Base-by-base conservation (phyloP, 805 yeast genomes). In the Candida vaughaniae region DNA sequence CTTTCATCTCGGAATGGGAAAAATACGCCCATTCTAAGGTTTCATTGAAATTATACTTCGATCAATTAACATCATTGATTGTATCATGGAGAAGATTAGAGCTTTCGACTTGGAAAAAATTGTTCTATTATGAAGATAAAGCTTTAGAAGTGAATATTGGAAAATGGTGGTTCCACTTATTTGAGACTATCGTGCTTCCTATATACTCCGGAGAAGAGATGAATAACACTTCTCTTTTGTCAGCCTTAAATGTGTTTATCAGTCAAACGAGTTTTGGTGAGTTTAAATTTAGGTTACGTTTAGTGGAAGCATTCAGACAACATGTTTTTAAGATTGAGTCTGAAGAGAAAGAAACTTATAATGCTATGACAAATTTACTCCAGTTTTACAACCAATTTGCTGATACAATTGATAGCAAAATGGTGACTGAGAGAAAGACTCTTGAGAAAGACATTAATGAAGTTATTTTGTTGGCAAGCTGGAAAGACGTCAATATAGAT, bases 401-500 rank as follows among this genome's bases (percentile, higher is more conserved):
- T 3, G 66, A 75, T 0, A 48, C 56, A 1, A 64, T 91, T n/a
- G 55, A 57, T 2, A 74, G 71, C 0, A 57, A 63, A 8, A 53
- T 89, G 7, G 50, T 48, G 0, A 52, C 53, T 1, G 71, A 72
- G 1, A 80, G 72, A 56, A 77, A 73, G 49, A 58, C 62, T 3
- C 63, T 91, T 23, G 87, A 82, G 41, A 91, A 90, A 53, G 88
- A 88, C 33, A 76, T 93, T 8, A 72, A 79, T 23, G 99, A 93
- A 40, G 82, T 89, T 3, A 88, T 93, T 29, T 63, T 87, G 30
- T 69, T 93, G 11, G 97, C 99, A 1, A 86, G 96, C 52, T 95
- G 98, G 98, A 89, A 90, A 49, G 99, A 93, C 63, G 90, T 89
- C 9, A 95, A 93, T 52, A 78, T 89, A 29, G 95, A 85, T 53